Evolutionary conservation across 805 yeast species (phyloP), one percentile per base, ranked within the genome.

Genomic region (Cyberlindnera amylophila): DNA sequence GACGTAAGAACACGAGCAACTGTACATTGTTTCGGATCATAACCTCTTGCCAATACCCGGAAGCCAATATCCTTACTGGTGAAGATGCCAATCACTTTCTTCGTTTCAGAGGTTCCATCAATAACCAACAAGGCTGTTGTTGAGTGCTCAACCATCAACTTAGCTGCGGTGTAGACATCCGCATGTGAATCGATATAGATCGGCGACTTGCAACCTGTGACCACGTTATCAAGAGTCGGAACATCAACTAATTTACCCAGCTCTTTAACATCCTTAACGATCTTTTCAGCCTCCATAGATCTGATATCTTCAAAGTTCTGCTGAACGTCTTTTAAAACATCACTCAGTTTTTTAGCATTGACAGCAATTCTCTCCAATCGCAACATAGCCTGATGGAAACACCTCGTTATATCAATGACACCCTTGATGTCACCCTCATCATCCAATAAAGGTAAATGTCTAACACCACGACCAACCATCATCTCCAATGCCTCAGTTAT

Each of bases 351-450:
- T 34, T 59, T 53, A 3, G 72, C 70, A 42, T 67, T 70, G 18
- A 51, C 45, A 1, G 72, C 56, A 47, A 71, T 63, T 36, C 65
- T 63, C 46, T 71, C 75, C 19, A 71, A 51, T 36, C 70, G 53
- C 3, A 64, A 52, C 69, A 71, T 66, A 0, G 73, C 75, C 47
- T 71, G 73, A 41, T 70, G 68, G 50, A 70, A 71, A 36, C 76
- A 71, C 38, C 69, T 62, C 4, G 75, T 71, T 27, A 71, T 70
- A 51, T 71, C 72, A 21, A 71, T 52, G 11, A 71, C 64, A 2
- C 74, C 75, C n/a, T 62, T 64, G 26, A 70, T 71, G 3, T 52
- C 45, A 3, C 63, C 65, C 10, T 34, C 37, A n/a, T 59, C 62
- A 44, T 70, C 70, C 4, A 64, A 41, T 4, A 71, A 55, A 1